Base-by-base conservation (phyloP, 345 rosid species). In the Cardamine occulta region DNA sequence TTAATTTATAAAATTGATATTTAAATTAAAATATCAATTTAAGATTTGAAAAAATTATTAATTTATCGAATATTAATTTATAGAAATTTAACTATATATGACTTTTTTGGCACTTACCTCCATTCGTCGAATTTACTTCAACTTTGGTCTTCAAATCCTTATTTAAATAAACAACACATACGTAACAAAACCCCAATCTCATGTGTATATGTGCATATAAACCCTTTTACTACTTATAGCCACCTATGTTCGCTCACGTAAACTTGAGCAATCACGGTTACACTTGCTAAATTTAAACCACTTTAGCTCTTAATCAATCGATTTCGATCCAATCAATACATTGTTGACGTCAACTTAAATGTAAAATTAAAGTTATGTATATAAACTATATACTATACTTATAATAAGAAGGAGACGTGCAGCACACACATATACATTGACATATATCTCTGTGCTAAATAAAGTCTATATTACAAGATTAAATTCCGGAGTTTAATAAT, bases 101-200 rank as follows among this genome's bases (percentile, higher is more conserved):
- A n/a, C n/a, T n/a, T 35, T 55, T 55, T 35, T 34, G 42, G 44
- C 26, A 18, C 28, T 6, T 54, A 26, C 23, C 13, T 29, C 62
- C 18, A 52, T 52, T 69, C 74, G 70, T 79, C 56, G 80, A 67
- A 67, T 71, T 80, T 57, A 61, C 75, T 57, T 12, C 67, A 80
- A 49, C 47, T 40, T 65, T 10, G 73, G 79, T 72, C 75, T n/a
- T 76, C 76, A 31, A 31, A 4, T 28, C 31, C 31, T 28, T 4
- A 61, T 63, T 24, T 64, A 66, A 54, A 68, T 70, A 72, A 87
- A 87, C 82, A 76, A 80, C 11, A 71, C 52, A 57, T 72, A 67
- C 75, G 77, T 74, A 71, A 79, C 15, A 29, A 39, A 71, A 74
- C 37, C 52, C 31, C 34, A 58, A 44, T 11, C 15, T 26, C 23